Percentiles rank a stretch among this genome's conserved stretches.
Conservation (phyloP, 352 stramenopile species). For the Phytophthora constricta region DNA sequence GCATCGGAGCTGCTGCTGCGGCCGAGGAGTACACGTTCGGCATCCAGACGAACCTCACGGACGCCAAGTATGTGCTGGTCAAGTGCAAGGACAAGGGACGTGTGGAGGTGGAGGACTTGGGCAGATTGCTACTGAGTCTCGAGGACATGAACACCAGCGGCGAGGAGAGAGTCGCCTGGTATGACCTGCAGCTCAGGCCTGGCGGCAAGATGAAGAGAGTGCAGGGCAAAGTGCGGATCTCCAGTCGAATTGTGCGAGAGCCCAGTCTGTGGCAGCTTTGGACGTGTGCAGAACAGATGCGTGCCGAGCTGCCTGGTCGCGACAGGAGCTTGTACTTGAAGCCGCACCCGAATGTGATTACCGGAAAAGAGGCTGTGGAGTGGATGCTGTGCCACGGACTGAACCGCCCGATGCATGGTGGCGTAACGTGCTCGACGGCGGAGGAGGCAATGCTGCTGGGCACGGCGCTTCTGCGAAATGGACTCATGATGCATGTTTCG, state of each 20-base stretch:
- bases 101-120: conserved; percentile 84
- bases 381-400: conserved; percentile 89
- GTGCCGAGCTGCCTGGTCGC: conserved; percentile 65
- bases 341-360: conserved; percentile 79
- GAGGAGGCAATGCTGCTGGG: conserved; percentile 85
- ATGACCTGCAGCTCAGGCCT: conserved; percentile 82
- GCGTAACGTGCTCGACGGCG: conserved; percentile 82
- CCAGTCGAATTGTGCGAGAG: conserved; percentile 85
- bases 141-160: conserved; percentile 87
- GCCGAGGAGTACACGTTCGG: conserved; percentile 90
- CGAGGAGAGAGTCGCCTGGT: conserved; percentile 85
- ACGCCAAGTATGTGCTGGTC: conserved; percentile 84
- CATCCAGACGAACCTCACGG: conserved; percentile 73
- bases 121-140: conserved; percentile 76
- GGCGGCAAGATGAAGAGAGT: conserved; percentile 88
- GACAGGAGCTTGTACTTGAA: conserved; percentile 89
- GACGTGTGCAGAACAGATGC: conserved; percentile 86
- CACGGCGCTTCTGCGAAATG: conserved; percentile 69
- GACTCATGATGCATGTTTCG: conserved; percentile 77
- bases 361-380: conserved; percentile 78
- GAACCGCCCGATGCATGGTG: conserved; percentile 86
- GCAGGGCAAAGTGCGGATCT: conserved; percentile 83
- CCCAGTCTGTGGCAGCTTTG: conserved; percentile 86
- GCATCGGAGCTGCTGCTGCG: conserved; percentile 80
- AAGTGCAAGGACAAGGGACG: conserved; percentile 91